Evolutionary conservation across 768 basidiomycete species (phyloP).

Genomic region (Boletus rubroflammeus): DNA sequence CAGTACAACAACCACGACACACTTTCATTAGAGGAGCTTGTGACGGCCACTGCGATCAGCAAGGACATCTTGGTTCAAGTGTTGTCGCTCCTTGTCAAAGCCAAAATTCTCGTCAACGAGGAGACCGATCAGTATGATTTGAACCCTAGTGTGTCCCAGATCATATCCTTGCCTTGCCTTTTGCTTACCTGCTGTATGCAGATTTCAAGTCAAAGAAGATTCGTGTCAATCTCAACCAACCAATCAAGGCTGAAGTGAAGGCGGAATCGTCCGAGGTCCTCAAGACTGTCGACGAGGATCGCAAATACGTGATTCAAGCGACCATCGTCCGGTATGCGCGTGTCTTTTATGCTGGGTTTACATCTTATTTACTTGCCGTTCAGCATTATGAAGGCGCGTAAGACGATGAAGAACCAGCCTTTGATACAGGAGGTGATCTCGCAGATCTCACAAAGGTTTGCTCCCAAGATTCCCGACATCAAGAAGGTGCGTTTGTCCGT

Average conservation of each 20-base stretch:
- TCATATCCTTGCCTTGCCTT: rapidly evolving
- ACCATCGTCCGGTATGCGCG: conserved; percentile 71
- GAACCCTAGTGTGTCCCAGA: conserved; percentile 59
- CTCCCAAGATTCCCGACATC: conserved; percentile 93
- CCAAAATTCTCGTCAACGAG: conserved; percentile 85
- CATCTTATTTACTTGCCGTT: not conserved
- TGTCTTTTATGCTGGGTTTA: not conserved
- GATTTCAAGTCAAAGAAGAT: conserved; percentile 94
- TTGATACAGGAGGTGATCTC: conserved; percentile 88
- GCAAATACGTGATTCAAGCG: conserved; percentile 94
- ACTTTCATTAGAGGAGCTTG: conserved; percentile 75
- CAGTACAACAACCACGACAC: conserved; percentile 94
- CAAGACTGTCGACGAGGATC: conserved; percentile 94
- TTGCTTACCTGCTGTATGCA: conserved; percentile 28
- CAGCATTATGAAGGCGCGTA: conserved; percentile 93
- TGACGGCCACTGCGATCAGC: conserved; percentile 72
- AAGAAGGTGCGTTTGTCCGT: conserved; percentile 64
- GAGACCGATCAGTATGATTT: conserved; percentile 88
- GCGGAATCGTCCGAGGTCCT: conserved; percentile 85
- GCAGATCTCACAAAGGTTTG: conserved; percentile 83
- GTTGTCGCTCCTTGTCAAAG: conserved; percentile 69
- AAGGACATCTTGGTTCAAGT: conserved; percentile 76
- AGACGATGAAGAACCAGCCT: conserved; percentile 92
- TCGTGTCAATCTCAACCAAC: conserved; percentile 84
- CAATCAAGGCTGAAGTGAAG: conserved; percentile 94